Evolutionary conservation across 2,329 filamentous ascomycete genomes (phyloP).

Genomic region (Talaromyces sp.): DNA sequence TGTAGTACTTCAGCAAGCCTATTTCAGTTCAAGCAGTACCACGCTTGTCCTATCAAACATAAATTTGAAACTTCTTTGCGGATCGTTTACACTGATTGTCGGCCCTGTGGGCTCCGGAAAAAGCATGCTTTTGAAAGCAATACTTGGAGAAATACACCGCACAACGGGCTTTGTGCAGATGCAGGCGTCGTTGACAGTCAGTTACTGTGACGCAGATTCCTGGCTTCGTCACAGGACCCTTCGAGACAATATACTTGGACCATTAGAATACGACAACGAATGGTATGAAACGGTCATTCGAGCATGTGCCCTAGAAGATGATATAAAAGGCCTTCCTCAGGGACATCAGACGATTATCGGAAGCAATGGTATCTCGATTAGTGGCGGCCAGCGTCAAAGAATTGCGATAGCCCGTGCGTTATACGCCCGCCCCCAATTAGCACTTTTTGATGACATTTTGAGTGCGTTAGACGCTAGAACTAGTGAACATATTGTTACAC

Average conservation of each 20-base stretch:
- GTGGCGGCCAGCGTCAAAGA: conserved; percentile 80
- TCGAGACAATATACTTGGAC: neutral
- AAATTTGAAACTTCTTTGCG: conserved; percentile 38
- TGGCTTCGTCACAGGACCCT: conserved; percentile 5
- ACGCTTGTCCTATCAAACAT: conserved; percentile 23
- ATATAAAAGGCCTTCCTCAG: conserved; percentile 52
- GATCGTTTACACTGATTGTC: conserved; percentile 47
- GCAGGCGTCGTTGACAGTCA: conserved; percentile 31
- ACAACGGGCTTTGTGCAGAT: conserved; percentile 32
- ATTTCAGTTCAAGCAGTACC: neutral
- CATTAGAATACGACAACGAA: neutral
- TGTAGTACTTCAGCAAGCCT: neutral
- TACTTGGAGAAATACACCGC: conserved; percentile 44
- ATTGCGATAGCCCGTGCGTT: conserved; percentile 77
- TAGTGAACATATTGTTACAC: conserved; percentile 2
- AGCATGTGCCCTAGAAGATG: neutral
- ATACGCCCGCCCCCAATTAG: conserved; percentile 66
- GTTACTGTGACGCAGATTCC: conserved; percentile 12
- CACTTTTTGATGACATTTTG: conserved; percentile 77
- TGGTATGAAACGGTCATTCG: conserved; percentile 8
- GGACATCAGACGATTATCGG: conserved; percentile 73
- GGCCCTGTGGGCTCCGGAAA: conserved; percentile 54
- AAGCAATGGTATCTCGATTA: conserved; percentile 64
- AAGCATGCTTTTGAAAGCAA: conserved; percentile 47
- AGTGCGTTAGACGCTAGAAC: conserved; percentile 74